Evolutionary conservation across 495 filamentous ascomycete genomes (phyloP), one percentile per base, ranked within the genome.

Genomic region (Aspergillus cavernicola): DNA sequence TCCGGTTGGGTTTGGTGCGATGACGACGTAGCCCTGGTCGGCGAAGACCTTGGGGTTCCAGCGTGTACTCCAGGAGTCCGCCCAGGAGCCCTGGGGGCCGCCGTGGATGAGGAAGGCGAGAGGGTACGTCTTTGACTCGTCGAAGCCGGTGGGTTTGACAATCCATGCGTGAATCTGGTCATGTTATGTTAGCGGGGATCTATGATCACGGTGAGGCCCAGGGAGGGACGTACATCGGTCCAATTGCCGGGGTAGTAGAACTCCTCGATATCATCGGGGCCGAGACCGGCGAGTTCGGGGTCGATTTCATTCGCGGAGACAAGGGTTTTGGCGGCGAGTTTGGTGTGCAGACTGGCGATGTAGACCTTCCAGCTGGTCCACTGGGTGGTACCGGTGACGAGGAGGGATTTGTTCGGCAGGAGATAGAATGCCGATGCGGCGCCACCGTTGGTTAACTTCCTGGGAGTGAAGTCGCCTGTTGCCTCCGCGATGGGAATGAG

Each of bases 1-100:
- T 26, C 77, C 79, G 9, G 79, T 80, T 0, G 74, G 73, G 53
- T 82, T 82, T 0, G 78, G 78, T 2, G 71, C 70, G 41, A 81
- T 65, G 19, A 81, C 79, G 37, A 82, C 71, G 53, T 81, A 82
- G 36, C 78, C 79, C 61, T 82, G 78, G 47, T 82, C 79, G 13
- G 79, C 79, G 52, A 73, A 80, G 42, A 77, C 70, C 49, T 75
- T 76, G 26, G 63, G 66, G 55, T 80, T 81, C 74, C 76, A 81
- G 2, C 75, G 63, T 6, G 62, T 74, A 49, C 66, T 73, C 79
- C 79, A 82, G 16, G 63, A 69, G 58, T 81, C 70, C 13, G 49
- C 58, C 70, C 74, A 78, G 12, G 71, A 65, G 26, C 72, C 66
- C 59, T 81, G 78, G 13, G 79, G 79, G 12, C 78, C 78, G 47